phyloP scores from a whole-genome alignment of 768 basidiomycete genomes.

The Mycena galopus region DNA sequence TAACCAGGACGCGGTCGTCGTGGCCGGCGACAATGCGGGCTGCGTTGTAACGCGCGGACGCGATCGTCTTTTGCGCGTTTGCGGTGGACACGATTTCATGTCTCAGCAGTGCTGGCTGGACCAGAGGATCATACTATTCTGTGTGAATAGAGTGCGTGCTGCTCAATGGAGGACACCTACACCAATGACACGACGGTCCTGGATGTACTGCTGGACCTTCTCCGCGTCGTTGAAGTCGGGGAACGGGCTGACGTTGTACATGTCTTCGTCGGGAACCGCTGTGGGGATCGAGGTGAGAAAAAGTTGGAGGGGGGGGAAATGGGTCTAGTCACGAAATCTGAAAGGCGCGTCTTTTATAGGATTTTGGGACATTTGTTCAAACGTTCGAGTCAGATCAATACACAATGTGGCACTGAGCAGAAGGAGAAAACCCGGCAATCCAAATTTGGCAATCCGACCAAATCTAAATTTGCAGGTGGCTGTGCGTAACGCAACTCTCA shows the following conservation, averaged over 20 bases:
- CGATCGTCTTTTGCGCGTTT: conserved; percentile 80
- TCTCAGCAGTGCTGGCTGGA: conserved; percentile 91
- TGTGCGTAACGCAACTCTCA: background rate
- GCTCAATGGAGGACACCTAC: conserved; percentile 57
- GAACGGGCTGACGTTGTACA: conserved; percentile 71
- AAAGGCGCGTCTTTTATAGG: conserved; percentile 46
- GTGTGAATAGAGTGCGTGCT: conserved; percentile 32
- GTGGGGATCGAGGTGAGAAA: conserved; percentile 32
- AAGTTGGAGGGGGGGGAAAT: conserved; percentile 35
- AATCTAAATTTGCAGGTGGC: background rate
- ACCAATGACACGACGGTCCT: conserved; percentile 84
- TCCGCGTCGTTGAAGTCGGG: conserved; percentile 74
- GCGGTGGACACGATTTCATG: conserved; percentile 84
- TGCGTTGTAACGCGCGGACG: conserved; percentile 81
- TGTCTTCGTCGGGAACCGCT: conserved; percentile 59
- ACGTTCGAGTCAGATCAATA: conserved; percentile 34
- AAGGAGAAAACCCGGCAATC: background rate
- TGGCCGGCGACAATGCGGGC: conserved; percentile 86
- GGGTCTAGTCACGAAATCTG: conserved; percentile 51
- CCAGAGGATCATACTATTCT: conserved; percentile 91
- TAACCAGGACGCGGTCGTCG: conserved; percentile 88
- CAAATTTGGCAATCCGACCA: background rate
- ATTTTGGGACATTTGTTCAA: conserved; percentile 25
- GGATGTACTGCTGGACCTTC: conserved; percentile 79
- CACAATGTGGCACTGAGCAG: background rate